Base-by-base conservation (phyloP, 1,284 basidiomycete genomes). In the Phylloporus sp. region DNA sequence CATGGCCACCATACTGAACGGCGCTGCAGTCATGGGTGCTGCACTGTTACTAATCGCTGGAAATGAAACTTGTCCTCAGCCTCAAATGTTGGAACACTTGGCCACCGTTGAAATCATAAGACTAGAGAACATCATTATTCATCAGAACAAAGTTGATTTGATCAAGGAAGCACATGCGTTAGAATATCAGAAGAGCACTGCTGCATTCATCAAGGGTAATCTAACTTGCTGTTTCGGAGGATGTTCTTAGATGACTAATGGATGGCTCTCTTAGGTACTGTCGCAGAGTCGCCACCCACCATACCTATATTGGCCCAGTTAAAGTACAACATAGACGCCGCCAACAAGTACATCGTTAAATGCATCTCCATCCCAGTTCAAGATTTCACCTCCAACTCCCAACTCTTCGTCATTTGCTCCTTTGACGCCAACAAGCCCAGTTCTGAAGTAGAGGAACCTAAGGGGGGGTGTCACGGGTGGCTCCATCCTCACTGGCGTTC, bases 351-450 rank as follows among this genome's bases (percentile, higher is more conserved):
- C 82, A 97, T 99, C 77, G 95, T 97, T 71, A 97, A 95, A 78
- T 90, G 93, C 64, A 98, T 99, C 71, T 95, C 97, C 15, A 93
- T 98, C 53, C 97, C 97, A 46, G 82, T 91, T 44, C 93, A 97
- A 67, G 93, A 99, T 82, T 99, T 99, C 78, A 86, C 89, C 44
- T 91, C 95, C 50, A 89, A 94, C 69, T 95, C 97, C 0, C 89
- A 92, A 55, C 89, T 99, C 69, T 98, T 99, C 73, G 96, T 99
- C 76, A 99, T 99, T 77, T 95, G 96, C 73, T 98, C 96, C n/a
- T 99, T 99, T 80, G 98, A 99, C 78, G 97, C 99, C 78, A 99
- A 99, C 87, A 98, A 98, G 81, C 97, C 97, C 17, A 97, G 97
- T 76, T 90, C 96, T 8, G 95, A 97, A 76, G 95, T 99, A 13